Percentiles rank a stretch among this genome's conserved stretches.
phyloP scores from a whole-genome alignment of 257 asterid genomes.

The Striga asiatica region DNA sequence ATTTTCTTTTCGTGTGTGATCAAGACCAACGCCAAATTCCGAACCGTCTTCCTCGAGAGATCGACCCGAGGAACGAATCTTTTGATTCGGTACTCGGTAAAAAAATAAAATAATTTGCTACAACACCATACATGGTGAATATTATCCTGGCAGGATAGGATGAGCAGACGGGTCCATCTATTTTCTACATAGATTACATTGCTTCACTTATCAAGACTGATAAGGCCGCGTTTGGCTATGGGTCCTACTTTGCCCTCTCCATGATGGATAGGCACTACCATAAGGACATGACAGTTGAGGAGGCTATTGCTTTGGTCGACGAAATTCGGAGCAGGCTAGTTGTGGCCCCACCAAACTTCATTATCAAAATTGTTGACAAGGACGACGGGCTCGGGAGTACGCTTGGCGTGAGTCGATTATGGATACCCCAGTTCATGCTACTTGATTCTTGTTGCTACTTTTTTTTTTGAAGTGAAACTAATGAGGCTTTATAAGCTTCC shows the following conservation, averaged over 20 bases:
- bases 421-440: conserved; percentile 36
- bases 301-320: conserved; percentile 76
- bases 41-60: too few species aligned
- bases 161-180: conserved; percentile 80
- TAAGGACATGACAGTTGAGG: conserved; percentile 74
- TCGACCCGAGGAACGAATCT: too few species aligned
- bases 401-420: conserved; percentile 71
- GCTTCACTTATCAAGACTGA: conserved; percentile 88
- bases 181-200: conserved; percentile 71
- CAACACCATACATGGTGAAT: conserved; percentile 81
- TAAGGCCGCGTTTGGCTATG: conserved; percentile 87
- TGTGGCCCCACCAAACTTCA: conserved; percentile 83
- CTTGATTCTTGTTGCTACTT: conserved; percentile 18
- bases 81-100: too few species aligned
- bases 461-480: background rate
- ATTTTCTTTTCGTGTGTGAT: too few species aligned
- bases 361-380: conserved; percentile 83
- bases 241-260: conserved; percentile 82
- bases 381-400: conserved; percentile 75
- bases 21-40: too few species aligned
- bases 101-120: too few species aligned
- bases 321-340: conserved; percentile 87
- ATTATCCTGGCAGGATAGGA: conserved; percentile 88
- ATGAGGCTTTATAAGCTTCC: too few species aligned
- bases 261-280: conserved; percentile 92